Evolutionary conservation across 208 protist species (phyloP), one percentile per base, ranked within the genome.

Genomic region (Leishmania guyanensis): DNA sequence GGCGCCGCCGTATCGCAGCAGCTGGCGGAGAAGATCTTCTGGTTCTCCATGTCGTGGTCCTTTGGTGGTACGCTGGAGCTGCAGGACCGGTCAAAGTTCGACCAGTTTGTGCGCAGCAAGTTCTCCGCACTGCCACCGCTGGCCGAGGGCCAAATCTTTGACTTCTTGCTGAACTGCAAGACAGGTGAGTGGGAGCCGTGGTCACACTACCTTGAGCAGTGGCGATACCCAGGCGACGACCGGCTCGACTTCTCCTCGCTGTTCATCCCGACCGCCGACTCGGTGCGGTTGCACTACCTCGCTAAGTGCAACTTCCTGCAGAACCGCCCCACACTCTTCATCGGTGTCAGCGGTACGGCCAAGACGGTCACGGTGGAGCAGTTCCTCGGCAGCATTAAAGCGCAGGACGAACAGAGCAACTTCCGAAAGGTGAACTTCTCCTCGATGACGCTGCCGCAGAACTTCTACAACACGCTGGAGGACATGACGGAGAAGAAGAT

Each of bases 261-360:
- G 16, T 98, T 99, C 79, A 98, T 99, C 77, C 98, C 98, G 14
- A 99, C 98, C 14, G 88, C 98, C 29, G 98, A 99, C 87, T 99
- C 96, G n/a, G 93, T 98, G 20, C 96, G 98, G 26, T 89, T 98
- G 83, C 94, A 98, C 84, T 99, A 95, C 88, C 86, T 99, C 53
- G 84, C 98, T 29, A 90, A 93, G 77, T 93, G 87, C 80, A 98
- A 98, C 87, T 94, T 94, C 75, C 84, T 95, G 64, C 96, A 98
- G 85, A 81, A 81, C 39, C 91, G 93, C 26, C 91, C 95, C 69
- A 92, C 95, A 53, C 87, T 99, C 33, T 88, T 99, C 69, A 96
- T 98, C 73, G 98, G 98, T 80, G 92, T 96, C 50, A 95, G 96
- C 81, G 98, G 98, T 87, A 98, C 96, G n/a, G 97, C 97, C 76